Evolutionary conservation across 805 yeast species (phyloP).

Genomic region (Debaryomyces tyrocola): DNA sequence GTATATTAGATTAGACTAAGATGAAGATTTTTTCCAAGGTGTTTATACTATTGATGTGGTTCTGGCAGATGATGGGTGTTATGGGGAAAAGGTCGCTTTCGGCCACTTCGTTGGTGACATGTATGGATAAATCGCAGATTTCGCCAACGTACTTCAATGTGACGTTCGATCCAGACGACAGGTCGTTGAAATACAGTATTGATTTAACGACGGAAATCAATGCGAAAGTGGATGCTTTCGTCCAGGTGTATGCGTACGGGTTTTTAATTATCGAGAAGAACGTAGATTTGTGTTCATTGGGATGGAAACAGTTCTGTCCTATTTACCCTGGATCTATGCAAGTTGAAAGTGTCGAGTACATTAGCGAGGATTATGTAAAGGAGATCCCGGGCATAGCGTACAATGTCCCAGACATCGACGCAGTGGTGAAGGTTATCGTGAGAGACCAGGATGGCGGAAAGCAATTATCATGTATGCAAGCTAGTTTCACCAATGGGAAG

Average conservation of each 20-base stretch:
- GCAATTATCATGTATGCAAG: constrained; percentile 70
- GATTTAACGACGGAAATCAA: constrained; percentile 67
- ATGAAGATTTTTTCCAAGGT: background rate
- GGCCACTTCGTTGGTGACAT: constrained; percentile 82
- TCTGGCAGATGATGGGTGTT: background rate
- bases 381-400: constrained; percentile 83
- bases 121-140: constrained; percentile 75
- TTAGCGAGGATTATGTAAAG: constrained; percentile 47
- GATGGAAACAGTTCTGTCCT: constrained; percentile 91
- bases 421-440: constrained; percentile 60
- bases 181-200: constrained; percentile 66
- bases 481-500: constrained; percentile 72
- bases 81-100: constrained; percentile 24
- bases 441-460: constrained; percentile 40
- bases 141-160: constrained; percentile 77
- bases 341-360: constrained; percentile 67
- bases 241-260: constrained; percentile 84
- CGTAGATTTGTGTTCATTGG: constrained; percentile 63
- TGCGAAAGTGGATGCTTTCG: constrained; percentile 65
- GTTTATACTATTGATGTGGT: background rate
- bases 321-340: constrained; percentile 79
- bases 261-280: constrained; percentile 59
- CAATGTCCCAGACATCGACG: constrained; percentile 84
- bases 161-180: constrained; percentile 67
- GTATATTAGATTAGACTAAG: no score